These are phyloP conservation scores for Reutealis trisperma DNA, from an alignment of 345 rosid species.

Conservation along the genomic window DNA sequence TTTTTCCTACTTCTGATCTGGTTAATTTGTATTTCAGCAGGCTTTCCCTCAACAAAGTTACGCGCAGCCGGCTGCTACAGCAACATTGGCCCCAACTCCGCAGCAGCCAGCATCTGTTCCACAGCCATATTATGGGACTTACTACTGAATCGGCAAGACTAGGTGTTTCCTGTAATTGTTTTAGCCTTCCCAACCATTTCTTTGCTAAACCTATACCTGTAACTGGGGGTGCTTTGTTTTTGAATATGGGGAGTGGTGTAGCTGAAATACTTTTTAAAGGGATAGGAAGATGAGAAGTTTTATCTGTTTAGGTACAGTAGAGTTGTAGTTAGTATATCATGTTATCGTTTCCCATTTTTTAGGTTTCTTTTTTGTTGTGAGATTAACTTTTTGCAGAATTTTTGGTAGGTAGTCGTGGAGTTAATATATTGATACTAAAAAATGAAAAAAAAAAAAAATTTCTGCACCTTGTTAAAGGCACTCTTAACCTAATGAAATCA, in stretches of 20 bases:
- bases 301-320: neutral
- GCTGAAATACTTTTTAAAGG: neutral
- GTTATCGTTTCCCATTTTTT: neutral
- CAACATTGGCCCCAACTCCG: constrained; percentile 49
- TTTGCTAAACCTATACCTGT: neutral
- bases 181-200: neutral
- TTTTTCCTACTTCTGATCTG: constrained; percentile 12
- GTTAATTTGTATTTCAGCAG: constrained; percentile 24
- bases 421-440: neutral
- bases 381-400: neutral
- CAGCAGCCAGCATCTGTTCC: constrained; percentile 58
- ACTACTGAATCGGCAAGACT: constrained; percentile 38
- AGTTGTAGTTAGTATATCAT: neutral
- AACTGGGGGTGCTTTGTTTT: neutral
- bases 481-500: neutral
- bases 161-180: neutral
- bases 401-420: neutral
- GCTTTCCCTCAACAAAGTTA: constrained; percentile 61
- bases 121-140: constrained; percentile 63
- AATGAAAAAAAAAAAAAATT: too few relatives aligned
- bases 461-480: neutral
- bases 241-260: neutral
- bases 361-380: neutral
- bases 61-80: constrained; percentile 55
- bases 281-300: neutral